Base-by-base conservation (phyloP, 2,329 filamentous ascomycete species). In the Penicillium sp. region DNA sequence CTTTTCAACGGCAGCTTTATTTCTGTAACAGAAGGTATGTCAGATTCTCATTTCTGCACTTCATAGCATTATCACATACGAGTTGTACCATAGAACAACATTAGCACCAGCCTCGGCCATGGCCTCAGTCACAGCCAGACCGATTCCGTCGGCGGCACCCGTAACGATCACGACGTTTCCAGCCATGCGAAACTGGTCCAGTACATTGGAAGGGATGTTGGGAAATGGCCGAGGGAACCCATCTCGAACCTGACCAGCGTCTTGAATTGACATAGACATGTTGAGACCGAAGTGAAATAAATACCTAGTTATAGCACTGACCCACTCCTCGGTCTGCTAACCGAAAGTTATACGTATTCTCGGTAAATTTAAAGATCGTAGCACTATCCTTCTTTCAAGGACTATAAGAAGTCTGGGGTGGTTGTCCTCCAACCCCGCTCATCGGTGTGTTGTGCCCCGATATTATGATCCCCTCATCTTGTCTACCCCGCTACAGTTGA, bases 141-240 rank as follows among this genome's bases (percentile, higher is more conserved):
- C 74, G 32, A 77, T 69, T 0, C 74, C 74, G 32, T 74, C 73
- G 0, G 71, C 67, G 0, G 73, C 73, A 4, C 74, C 74, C 0
- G 64, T 76, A 1, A 77, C 61, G n/a, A 70, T 66, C 0, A 70
- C 67, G 1, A 62, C 58, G 42, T 44, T 75, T 7, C 66, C 72
- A 4, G 56, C 63, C 56, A 77, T 59, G 11, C 58, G 61, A 38
- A 77, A 64, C 40, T 77, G 74, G 35, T 75, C 66, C 1, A 75
- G 40, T 1, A 75, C 74, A 46, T 75, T 75, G 28, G 55, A 51
- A 1, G 71, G 67, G 0, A 65, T 72, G 44, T 66, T 52, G 3
- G 70, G 70, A 42, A 69, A 66, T 1, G 68, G 68, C 6, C 64
- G 63, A 4, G 68, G 67, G 48, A 69, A 70, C 16, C 69, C 69